Evolutionary conservation across 2,329 filamentous ascomycete species (phyloP).

Genomic region (Akanthomyces dipterigenus): DNA sequence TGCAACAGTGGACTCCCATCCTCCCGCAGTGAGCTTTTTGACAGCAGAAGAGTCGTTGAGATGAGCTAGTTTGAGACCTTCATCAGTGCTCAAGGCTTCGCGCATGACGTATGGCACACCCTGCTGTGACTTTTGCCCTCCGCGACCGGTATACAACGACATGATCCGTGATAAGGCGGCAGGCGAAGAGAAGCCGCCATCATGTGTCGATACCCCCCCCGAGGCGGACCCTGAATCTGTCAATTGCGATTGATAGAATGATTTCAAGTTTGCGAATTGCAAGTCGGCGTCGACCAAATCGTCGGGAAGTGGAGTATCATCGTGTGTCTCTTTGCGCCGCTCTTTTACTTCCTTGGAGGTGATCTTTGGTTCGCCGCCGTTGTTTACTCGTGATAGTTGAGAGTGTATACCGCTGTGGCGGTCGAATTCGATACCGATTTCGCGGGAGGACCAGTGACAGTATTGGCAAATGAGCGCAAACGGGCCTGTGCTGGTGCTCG

Average conservation of each 20-base stretch:
- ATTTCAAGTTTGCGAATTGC: slow-evolving; percentile 65
- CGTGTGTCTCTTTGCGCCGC: slow-evolving; percentile 40
- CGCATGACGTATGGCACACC: slow-evolving; percentile 68
- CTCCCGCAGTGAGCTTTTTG: slow-evolving; percentile 48
- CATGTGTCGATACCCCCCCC: slow-evolving; percentile 35
- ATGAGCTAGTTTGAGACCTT: slow-evolving; percentile 62
- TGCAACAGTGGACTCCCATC: slow-evolving; percentile 58
- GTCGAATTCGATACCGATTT: slow-evolving; percentile 85
- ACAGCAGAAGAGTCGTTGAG: slow-evolving; percentile 58
- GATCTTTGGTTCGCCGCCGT: slow-evolving; percentile 47
- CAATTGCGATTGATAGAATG: slow-evolving; percentile 78
- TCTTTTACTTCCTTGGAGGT: slow-evolving; percentile 46
- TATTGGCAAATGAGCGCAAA: slow-evolving; percentile 83
- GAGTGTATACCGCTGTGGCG: slow-evolving; percentile 79
- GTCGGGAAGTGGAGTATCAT: slow-evolving; percentile 32
- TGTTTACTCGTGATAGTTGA: slow-evolving; percentile 67
- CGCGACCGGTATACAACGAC: slow-evolving; percentile 73
- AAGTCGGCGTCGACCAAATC: slow-evolving; percentile 55
- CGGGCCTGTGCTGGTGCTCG: slow-evolving; percentile 37
- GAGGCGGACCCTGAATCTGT: slow-evolving; percentile 51
- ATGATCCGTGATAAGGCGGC: slow-evolving; percentile 81
- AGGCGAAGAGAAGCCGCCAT: slow-evolving; percentile 62
- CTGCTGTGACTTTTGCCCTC: slow-evolving; percentile 57
- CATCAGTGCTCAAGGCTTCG: slow-evolving; percentile 62
- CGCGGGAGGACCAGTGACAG: slow-evolving; percentile 86